Conservation (phyloP, 352 stramenopile genomes). For the Globisporangium canariense region DNA sequence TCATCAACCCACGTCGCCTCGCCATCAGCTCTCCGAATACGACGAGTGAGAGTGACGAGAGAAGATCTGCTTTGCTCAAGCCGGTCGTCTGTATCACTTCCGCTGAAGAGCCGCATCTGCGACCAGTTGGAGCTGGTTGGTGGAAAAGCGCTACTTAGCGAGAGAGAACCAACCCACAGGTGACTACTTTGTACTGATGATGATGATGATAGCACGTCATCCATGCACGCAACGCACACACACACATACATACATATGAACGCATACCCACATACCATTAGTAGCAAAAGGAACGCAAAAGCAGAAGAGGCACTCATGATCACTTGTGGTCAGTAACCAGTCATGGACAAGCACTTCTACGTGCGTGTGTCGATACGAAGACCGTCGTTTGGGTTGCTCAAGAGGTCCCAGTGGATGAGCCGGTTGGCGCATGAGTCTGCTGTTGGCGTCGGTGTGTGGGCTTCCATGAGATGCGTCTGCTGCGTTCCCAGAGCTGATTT, state of each 20-base stretch:
- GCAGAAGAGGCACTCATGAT: conserved; percentile 4
- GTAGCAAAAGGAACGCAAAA: not conserved
- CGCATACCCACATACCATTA: conserved; percentile 1
- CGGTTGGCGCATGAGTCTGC: not conserved
- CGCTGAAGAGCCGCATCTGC: not conserved
- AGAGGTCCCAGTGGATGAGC: not conserved
- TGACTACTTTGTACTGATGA: conserved; percentile 4
- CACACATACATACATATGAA: not conserved
- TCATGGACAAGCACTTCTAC: not conserved
- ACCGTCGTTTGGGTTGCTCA: not conserved
- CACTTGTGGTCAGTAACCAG: not conserved
- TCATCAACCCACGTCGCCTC: conserved; percentile 2
- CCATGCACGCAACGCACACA: not conserved
- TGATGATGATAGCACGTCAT: conserved; percentile 2
- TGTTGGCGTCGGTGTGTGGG: not conserved
- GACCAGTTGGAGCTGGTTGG: conserved; percentile 1
- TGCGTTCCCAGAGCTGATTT: conserved; percentile 2
- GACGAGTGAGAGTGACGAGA: not conserved
- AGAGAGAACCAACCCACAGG: not conserved
- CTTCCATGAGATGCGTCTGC: not conserved
- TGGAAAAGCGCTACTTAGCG: conserved; percentile 2
- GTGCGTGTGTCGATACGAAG: not conserved
- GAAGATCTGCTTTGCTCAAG: conserved; percentile 1
- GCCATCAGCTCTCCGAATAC: not conserved
- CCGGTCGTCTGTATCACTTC: not conserved